Percentiles rank a stretch among this genome's conserved stretches.
Conservation (phyloP, 2,329 filamentous ascomycete genomes). For the Alternaria triticina region DNA sequence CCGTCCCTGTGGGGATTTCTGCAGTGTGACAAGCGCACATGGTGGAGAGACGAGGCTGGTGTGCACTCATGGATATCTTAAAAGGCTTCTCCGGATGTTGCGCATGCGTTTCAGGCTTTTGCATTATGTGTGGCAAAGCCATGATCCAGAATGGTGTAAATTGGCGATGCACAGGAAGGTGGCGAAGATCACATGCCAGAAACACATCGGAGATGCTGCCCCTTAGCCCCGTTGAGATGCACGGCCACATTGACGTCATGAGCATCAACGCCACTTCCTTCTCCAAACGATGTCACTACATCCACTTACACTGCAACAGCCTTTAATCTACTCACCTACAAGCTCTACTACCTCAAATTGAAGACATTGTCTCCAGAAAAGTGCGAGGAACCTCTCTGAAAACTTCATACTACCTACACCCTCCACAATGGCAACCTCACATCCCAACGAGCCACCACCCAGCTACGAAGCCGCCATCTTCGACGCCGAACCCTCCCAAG, state of each 20-base stretch:
- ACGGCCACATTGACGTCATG: conserved; percentile 15
- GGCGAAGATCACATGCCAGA: conserved; percentile 6
- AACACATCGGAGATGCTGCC: background rate
- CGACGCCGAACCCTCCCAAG: conserved; percentile 29
- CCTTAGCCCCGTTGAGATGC: background rate
- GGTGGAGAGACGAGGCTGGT: conserved; percentile 12
- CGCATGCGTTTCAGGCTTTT: background rate
- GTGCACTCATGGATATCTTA: background rate
- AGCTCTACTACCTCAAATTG: background rate
- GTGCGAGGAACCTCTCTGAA: background rate
- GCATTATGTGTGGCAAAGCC: background rate
- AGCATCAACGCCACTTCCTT: background rate
- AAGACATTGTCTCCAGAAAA: background rate
- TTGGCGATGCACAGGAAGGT: background rate
- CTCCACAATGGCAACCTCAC: conserved; percentile 28
- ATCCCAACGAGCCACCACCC: conserved; percentile 39
- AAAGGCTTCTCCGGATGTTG: background rate
- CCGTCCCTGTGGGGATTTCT: background rate
- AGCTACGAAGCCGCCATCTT: conserved; percentile 43
- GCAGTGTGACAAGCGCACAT: conserved; percentile 25
- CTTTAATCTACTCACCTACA: background rate
- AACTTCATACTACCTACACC: background rate
- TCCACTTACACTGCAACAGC: background rate
- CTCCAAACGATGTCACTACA: background rate
- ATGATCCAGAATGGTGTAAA: background rate